Evolutionary conservation across 2,329 filamentous ascomycete species (phyloP).

Genomic region (Stagonosporopsis rhizophila): DNA sequence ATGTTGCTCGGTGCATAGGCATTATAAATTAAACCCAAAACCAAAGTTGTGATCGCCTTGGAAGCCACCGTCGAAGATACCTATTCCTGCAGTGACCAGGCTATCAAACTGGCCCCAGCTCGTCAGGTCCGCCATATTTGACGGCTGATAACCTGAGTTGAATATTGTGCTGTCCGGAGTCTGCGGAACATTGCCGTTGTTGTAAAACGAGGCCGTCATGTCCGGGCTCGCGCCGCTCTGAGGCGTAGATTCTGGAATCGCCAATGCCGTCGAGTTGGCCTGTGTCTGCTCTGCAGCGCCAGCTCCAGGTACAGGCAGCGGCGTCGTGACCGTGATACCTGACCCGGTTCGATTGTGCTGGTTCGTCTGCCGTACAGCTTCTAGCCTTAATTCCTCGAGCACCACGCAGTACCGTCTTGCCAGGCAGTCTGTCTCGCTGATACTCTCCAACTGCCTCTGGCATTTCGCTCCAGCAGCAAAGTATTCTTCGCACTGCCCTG

Average conservation of each 20-base stretch:
- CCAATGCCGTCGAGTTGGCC: constrained; percentile 1
- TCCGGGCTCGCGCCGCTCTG: constrained; percentile 25
- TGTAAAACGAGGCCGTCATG: constrained; percentile 21
- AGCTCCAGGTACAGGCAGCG: constrained; percentile 4
- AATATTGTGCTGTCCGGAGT: constrained; percentile 41
- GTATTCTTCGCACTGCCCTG: constrained; percentile 57
- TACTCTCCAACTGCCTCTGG: constrained; percentile 46
- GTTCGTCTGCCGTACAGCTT: constrained; percentile 46
- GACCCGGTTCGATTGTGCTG: constrained; percentile 5
- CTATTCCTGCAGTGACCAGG: constrained; percentile 45
- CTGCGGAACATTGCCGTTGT: constrained; percentile 31
- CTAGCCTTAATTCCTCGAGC: constrained; percentile 59
- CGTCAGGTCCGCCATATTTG: constrained; percentile 45
- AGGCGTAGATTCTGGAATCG: constrained; percentile 12
- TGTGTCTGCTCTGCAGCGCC: constrained; percentile 2
- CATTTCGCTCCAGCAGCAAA: constrained; percentile 54
- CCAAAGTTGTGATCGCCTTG: constrained; percentile 31
- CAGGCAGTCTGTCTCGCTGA: constrained; percentile 44
- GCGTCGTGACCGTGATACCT: background rate
- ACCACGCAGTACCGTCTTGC: constrained; percentile 60
- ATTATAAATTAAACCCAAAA: constrained; percentile 29
- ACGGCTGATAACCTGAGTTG: constrained; percentile 29
- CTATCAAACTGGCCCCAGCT: constrained; percentile 51
- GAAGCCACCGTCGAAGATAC: constrained; percentile 41
- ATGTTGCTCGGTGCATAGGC: background rate